A percentile compares a stretch with the other conserved stretches of the same genome.
phyloP scores from a whole-genome alignment of 148 eudicot species.

The Diospyros kaki region DNA sequence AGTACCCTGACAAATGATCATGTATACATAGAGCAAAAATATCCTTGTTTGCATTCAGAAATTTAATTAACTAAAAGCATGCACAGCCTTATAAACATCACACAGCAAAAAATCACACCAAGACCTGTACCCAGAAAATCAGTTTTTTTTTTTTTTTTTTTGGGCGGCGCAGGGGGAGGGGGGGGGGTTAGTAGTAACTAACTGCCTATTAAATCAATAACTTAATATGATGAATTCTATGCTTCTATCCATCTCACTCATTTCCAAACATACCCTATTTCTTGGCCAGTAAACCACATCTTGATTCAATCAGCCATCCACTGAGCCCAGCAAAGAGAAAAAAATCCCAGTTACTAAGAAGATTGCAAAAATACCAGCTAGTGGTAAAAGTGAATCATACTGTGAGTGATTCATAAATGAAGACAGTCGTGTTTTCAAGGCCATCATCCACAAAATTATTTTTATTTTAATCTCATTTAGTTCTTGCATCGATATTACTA shows the following conservation, averaged over 20 bases:
- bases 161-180: too few species aligned
- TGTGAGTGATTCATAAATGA: neutral
- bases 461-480: too few species aligned
- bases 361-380: neutral
- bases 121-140: too few species aligned
- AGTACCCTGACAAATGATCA: neutral
- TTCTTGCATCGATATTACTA: too few species aligned
- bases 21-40: neutral
- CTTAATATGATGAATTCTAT: neutral
- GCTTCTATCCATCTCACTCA: neutral
- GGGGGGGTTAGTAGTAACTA: too few species aligned
- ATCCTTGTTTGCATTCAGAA: neutral
- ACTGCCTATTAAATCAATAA: neutral
- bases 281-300: neutral
- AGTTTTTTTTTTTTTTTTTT: too few species aligned
- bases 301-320: neutral
- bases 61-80: neutral
- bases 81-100: neutral
- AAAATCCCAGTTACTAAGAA: slow-evolving; percentile 3
- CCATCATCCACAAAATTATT: neutral
- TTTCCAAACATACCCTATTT: neutral
- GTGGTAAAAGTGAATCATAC: neutral
- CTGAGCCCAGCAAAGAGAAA: neutral
- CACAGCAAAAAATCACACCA: too few species aligned
- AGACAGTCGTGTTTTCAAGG: neutral